A percentile compares a stretch with the other conserved stretches of the same genome.
Evolutionary conservation across 495 filamentous ascomycete genomes (phyloP).

Genomic region (Hypoxylon cercidicola): DNA sequence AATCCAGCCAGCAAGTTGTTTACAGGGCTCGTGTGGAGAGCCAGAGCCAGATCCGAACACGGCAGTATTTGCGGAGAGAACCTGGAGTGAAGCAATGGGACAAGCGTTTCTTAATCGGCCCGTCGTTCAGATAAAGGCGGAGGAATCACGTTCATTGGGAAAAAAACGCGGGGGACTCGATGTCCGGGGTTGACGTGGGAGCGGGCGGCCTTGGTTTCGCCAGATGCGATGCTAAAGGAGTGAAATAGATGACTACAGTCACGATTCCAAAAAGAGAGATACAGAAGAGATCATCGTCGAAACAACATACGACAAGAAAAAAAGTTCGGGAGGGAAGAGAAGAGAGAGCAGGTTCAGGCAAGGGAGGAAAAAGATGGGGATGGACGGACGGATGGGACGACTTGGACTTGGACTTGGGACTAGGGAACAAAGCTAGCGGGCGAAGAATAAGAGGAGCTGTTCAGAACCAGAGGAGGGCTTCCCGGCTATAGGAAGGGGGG

Average conservation of each 20-base stretch:
- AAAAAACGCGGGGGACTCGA: slow-evolving; percentile 45
- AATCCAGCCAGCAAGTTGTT: slow-evolving; percentile 34
- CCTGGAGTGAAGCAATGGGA: slow-evolving; percentile 42
- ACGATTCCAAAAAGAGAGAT: slow-evolving; percentile 31
- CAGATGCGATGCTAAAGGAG: slow-evolving; percentile 13
- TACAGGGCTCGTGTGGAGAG: slow-evolving; percentile 27
- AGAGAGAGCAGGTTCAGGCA: slow-evolving; percentile 22
- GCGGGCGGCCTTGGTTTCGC: slow-evolving; percentile 16
- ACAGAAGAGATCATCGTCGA: slow-evolving; percentile 32
- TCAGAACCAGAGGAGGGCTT: slow-evolving; percentile 5
- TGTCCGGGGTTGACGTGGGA: slow-evolving; percentile 38
- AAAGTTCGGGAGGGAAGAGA: slow-evolving; percentile 10
- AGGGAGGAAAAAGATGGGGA: slow-evolving; percentile 36
- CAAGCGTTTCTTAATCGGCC: slow-evolving; percentile 48
- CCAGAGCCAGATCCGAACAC: slow-evolving; percentile 15
- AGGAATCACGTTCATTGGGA: slow-evolving; percentile 46
- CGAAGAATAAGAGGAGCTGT: slow-evolving; percentile 8
- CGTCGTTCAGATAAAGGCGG: slow-evolving; percentile 48
- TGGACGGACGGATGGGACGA: slow-evolving; percentile 32
- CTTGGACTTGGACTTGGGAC: slow-evolving; percentile 20
- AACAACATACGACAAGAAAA: slow-evolving; percentile 28
- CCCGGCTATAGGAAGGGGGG: slow-evolving; percentile 31
- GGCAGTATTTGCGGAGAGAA: slow-evolving; percentile 44
- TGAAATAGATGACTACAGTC: slow-evolving; percentile 21
- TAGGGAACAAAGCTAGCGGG: slow-evolving; percentile 15